Percentiles rank a stretch among this genome's conserved stretches.
These are phyloP conservation scores for Saccharomycopsis babjevae DNA, from an alignment of 805 yeast species.

Conservation along the genomic window DNA sequence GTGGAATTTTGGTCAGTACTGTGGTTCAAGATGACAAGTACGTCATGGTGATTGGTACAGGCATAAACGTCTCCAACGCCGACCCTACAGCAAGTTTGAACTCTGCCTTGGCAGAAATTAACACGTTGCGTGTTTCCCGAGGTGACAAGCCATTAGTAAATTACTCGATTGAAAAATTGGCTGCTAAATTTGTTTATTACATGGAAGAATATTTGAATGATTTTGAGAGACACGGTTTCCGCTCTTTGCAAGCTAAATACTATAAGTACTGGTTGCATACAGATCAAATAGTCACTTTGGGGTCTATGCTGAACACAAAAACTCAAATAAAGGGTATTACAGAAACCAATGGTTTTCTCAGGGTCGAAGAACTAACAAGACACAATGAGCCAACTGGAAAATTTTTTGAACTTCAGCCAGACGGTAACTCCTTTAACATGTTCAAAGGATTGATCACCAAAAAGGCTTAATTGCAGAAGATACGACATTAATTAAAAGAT, in stretches of 20 bases:
- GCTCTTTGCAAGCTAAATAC: slow-evolving; percentile 56
- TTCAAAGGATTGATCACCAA: slow-evolving; percentile 64
- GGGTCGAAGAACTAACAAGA: slow-evolving; percentile 56
- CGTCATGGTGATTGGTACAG: slow-evolving; percentile 72
- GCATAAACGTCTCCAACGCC: slow-evolving; percentile 72
- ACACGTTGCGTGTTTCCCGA: slow-evolving; percentile 34
- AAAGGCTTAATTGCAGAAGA: neutral
- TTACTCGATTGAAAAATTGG: slow-evolving; percentile 35
- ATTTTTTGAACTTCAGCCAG: slow-evolving; percentile 75
- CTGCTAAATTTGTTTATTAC: slow-evolving; percentile 60
- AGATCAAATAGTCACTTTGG: slow-evolving; percentile 61
- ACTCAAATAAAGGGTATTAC: slow-evolving; percentile 69
- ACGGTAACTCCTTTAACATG: slow-evolving; percentile 95
- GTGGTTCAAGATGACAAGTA: slow-evolving; percentile 51
- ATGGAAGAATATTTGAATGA: slow-evolving; percentile 51
- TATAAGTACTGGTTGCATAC: slow-evolving; percentile 82
- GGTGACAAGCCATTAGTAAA: slow-evolving; percentile 39
- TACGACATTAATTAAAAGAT: neutral
- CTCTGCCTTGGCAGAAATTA: slow-evolving; percentile 51
- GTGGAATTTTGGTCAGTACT: slow-evolving; percentile 80
- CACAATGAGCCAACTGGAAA: slow-evolving; percentile 41
- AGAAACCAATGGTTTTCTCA: slow-evolving; percentile 69
- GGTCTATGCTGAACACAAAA: slow-evolving; percentile 35
- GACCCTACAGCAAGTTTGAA: slow-evolving; percentile 91
- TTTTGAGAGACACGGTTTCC: slow-evolving; percentile 58